phyloP scores from a whole-genome alignment of 1,284 basidiomycete genomes.

The Coniferiporia sulphurascens region DNA sequence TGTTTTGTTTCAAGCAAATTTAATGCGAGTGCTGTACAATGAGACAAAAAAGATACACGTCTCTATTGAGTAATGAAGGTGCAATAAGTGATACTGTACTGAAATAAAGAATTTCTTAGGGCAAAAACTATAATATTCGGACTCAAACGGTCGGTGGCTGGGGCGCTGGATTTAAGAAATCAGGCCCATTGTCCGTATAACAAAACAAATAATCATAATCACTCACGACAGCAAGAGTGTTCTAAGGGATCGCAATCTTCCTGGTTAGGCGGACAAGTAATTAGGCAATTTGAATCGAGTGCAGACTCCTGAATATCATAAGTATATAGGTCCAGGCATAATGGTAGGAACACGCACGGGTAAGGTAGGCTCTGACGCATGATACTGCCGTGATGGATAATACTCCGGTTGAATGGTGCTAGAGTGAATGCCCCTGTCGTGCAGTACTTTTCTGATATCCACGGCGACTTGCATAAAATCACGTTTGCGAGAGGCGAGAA shows the following conservation, averaged over 20 bases:
- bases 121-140: neutral
- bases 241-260: conserved; percentile 60
- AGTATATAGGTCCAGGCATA: neutral
- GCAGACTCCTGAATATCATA: conserved; percentile 23
- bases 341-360: conserved; percentile 34
- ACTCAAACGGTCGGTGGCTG: conserved; percentile 40
- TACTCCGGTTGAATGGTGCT: conserved; percentile 88
- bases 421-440: conserved; percentile 91
- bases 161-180: conserved; percentile 38
- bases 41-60: conserved; percentile 21
- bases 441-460: conserved; percentile 79
- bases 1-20: neutral
- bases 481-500: conserved; percentile 72
- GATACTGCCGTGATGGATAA: conserved; percentile 36
- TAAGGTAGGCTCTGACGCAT: conserved; percentile 32
- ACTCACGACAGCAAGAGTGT: conserved; percentile 78
- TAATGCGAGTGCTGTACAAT: neutral
- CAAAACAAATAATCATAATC: neutral
- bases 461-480: conserved; percentile 92
- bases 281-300: conserved; percentile 33
- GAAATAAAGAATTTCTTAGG: neutral
- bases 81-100: conserved; percentile 23
- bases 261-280: conserved; percentile 51
- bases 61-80: conserved; percentile 22
- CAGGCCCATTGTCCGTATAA: neutral